A percentile compares a stretch with the other conserved stretches of the same genome.
Evolutionary conservation across 2,329 filamentous ascomycete species (phyloP).

Genomic region (Dactylonectria estremocensis): DNA sequence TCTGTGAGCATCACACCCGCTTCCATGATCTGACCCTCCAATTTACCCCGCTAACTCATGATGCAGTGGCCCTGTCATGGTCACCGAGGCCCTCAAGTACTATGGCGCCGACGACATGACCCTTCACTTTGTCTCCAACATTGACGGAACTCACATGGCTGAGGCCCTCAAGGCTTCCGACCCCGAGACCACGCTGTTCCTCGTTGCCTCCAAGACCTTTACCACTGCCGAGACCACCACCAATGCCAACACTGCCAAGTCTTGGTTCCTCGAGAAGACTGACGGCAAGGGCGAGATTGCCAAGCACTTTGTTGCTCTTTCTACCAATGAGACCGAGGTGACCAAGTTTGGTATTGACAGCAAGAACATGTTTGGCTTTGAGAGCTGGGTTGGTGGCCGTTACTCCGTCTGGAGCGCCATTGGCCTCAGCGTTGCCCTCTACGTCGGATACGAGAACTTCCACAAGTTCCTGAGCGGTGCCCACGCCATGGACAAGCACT

Average conservation of each 20-base stretch:
- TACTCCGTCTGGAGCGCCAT: constrained; percentile 99
- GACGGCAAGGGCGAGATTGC: constrained; percentile 87
- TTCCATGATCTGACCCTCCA: constrained; percentile 11
- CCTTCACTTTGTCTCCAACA: constrained; percentile 99
- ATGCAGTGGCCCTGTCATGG: constrained; percentile 93
- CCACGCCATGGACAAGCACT: constrained; percentile 99
- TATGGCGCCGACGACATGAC: constrained; percentile 90
- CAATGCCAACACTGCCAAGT: constrained; percentile 97
- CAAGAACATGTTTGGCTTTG: constrained; percentile 99
- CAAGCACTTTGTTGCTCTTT: constrained; percentile 98
- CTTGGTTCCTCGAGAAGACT: constrained; percentile 92
- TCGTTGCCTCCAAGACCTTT: constrained; percentile 99
- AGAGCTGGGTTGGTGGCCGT: constrained; percentile 97
- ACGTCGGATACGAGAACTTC: constrained; percentile 98
- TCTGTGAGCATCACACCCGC: constrained; percentile 75
- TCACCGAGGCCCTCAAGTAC: constrained; percentile 95
- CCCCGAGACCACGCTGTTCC: constrained; percentile 98
- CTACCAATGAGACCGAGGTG: constrained; percentile 95
- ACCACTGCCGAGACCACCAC: constrained; percentile 98
- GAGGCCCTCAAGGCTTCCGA: constrained; percentile 91
- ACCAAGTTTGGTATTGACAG: constrained; percentile 99
- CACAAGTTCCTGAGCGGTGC: constrained; percentile 94
- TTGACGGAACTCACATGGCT: constrained; percentile 97
- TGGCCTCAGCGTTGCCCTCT: constrained; percentile 92
- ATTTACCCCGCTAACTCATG: constrained; percentile 29